These are phyloP conservation scores for Komagataella pastoris DNA, from an alignment of 805 yeast species.

Conservation along the genomic window DNA sequence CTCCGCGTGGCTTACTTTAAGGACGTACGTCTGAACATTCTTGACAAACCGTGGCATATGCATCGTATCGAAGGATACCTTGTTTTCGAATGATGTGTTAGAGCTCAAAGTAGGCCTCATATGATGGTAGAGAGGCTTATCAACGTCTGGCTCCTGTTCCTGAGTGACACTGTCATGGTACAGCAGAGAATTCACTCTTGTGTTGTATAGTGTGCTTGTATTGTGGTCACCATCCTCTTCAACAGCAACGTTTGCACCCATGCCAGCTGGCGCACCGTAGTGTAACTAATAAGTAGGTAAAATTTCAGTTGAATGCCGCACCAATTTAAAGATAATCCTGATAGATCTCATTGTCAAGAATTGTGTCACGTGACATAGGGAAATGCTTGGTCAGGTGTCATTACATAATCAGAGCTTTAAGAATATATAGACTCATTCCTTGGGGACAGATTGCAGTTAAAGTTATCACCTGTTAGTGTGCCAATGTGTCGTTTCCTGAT, in stretches of 20 bases:
- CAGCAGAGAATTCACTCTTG: neutral
- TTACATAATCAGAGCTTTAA: neutral
- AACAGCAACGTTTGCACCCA: neutral
- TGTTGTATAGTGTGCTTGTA: neutral
- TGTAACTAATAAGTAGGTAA: no score
- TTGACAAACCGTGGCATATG: neutral
- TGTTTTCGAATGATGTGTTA: neutral
- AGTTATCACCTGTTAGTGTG: neutral
- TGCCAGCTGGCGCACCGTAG: neutral
- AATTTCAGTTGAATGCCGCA: neutral
- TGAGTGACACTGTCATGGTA: neutral
- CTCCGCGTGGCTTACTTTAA: slow-evolving; percentile 23
- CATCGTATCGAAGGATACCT: neutral
- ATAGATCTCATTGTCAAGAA: neutral
- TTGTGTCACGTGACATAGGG: neutral
- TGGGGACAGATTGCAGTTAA: neutral
- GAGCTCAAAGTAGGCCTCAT: neutral
- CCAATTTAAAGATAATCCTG: neutral
- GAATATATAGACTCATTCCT: neutral
- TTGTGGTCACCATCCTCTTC: neutral
- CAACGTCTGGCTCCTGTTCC: neutral
- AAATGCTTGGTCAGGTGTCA: neutral
- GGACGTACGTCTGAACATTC: neutral
- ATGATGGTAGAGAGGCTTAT: neutral
- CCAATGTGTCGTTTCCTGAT: slow-evolving; percentile 87